phyloP scores from a whole-genome alignment of 495 filamentous ascomycete genomes.

The Xylaria acuta region DNA sequence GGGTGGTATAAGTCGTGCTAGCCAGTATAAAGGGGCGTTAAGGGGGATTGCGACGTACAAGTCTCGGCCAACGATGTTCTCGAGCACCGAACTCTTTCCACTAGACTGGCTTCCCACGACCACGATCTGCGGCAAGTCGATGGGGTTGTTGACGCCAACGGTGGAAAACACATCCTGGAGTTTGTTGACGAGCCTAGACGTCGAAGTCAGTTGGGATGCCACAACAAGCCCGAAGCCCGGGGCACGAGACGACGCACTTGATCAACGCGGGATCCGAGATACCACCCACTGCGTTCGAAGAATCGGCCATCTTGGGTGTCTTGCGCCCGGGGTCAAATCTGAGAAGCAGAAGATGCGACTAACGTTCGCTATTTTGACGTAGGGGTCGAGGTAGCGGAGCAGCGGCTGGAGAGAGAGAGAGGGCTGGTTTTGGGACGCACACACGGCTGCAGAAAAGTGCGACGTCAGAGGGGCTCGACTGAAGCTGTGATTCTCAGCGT shows the following conservation, averaged over 20 bases:
- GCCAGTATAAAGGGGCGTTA: background rate
- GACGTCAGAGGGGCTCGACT: background rate
- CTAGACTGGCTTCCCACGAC: constrained; percentile 99
- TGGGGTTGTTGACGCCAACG: constrained; percentile 98
- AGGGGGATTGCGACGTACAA: constrained; percentile 69
- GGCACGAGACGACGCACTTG: constrained; percentile 51
- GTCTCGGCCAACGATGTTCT: constrained; percentile 98
- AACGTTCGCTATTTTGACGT: constrained; percentile 8
- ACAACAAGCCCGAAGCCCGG: constrained; percentile 24
- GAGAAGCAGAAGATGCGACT: background rate
- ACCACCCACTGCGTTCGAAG: constrained; percentile 53
- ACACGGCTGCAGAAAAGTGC: background rate
- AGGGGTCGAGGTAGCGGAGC: background rate
- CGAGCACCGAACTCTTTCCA: constrained; percentile 99
- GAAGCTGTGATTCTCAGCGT: background rate
- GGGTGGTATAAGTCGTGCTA: constrained; percentile 20
- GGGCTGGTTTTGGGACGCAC: background rate
- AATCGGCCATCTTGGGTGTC: constrained; percentile 35
- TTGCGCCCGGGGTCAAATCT: background rate
- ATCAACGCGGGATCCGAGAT: constrained; percentile 67
- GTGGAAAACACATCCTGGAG: constrained; percentile 99
- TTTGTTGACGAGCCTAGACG: constrained; percentile 90
- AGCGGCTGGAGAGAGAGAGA: background rate
- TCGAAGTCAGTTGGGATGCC: constrained; percentile 31
- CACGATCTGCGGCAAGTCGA: constrained; percentile 98